Conservation (phyloP, 1,284 basidiomycete species). For the Cutaneotrichosporon sp. region DNA sequence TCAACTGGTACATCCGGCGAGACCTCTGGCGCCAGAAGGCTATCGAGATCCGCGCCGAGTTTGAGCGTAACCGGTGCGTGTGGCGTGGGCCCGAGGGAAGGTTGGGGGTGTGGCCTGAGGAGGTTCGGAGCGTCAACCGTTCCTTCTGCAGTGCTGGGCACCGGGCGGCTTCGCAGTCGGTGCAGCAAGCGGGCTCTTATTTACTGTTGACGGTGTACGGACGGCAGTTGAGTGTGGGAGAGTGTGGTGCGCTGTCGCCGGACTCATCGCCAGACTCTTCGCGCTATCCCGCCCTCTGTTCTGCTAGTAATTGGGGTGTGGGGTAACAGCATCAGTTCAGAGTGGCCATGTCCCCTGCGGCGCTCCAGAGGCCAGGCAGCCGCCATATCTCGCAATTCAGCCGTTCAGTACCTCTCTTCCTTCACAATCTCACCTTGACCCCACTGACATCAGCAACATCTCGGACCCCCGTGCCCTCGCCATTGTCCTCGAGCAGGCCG, state of each 20-base stretch:
- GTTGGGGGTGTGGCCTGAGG: not conserved
- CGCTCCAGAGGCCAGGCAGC: not conserved
- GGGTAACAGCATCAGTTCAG: too few relatives aligned
- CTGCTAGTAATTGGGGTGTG: too few relatives aligned
- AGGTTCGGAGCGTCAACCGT: not conserved
- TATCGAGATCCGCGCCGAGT: conserved; percentile 81
- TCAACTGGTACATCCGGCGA: conserved; percentile 83
- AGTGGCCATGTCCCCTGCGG: too few relatives aligned
- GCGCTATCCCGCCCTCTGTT: too few relatives aligned
- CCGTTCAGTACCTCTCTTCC: not conserved
- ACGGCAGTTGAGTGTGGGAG: not conserved
- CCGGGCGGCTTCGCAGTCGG: not conserved
- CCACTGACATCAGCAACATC: conserved; percentile 63
- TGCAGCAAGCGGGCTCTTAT: too few relatives aligned
- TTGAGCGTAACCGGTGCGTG: conserved; percentile 82
- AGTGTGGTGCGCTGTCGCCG: not conserved
- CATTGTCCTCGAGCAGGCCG: conserved; percentile 74
- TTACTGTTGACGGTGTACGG: too few relatives aligned
- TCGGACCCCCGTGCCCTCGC: conserved; percentile 83
- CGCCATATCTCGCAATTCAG: not conserved
- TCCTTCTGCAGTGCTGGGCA: not conserved
- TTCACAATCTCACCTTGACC: not conserved
- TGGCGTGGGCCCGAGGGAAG: not conserved
- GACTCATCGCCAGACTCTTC: too few relatives aligned
- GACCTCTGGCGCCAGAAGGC: conserved; percentile 83